phyloP scores from a whole-genome alignment of 2,329 filamentous ascomycete species.

The Alternaria angustiovoidea region DNA sequence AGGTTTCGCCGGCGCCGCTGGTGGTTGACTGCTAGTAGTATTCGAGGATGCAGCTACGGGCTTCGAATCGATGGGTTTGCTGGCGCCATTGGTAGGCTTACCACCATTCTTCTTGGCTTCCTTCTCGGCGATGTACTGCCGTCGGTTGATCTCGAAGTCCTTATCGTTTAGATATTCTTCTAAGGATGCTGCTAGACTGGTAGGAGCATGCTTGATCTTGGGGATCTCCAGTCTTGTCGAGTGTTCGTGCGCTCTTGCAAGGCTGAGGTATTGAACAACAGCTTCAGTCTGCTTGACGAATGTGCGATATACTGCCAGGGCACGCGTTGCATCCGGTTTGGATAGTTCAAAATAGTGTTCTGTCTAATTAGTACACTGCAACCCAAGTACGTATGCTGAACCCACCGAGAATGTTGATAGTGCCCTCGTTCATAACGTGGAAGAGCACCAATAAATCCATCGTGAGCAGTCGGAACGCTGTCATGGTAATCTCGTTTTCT shows the following conservation, averaged over 20 bases:
- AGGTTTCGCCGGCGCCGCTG: conserved; percentile 29
- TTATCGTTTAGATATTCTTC: conserved; percentile 95
- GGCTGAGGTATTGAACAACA: conserved; percentile 87
- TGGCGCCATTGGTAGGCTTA: conserved; percentile 49
- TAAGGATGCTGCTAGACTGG: conserved; percentile 85
- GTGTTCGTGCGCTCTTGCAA: conserved; percentile 89
- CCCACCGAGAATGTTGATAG: conserved; percentile 94
- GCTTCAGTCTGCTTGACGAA: conserved; percentile 93
- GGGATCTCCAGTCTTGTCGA: conserved; percentile 93
- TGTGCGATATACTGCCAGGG: conserved; percentile 88
- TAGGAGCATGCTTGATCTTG: conserved; percentile 95
- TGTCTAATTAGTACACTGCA: conserved; percentile 50
- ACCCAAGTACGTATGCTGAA: background rate
- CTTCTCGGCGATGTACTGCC: conserved; percentile 90
- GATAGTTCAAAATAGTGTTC: conserved; percentile 99
- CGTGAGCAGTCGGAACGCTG: conserved; percentile 89
- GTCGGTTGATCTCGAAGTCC: conserved; percentile 91
- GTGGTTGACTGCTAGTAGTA: conserved; percentile 34
- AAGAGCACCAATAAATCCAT: conserved; percentile 89
- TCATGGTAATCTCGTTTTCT: conserved; percentile 96
- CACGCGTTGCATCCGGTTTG: conserved; percentile 87
- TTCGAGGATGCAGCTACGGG: conserved; percentile 36
- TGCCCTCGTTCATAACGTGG: conserved; percentile 93
- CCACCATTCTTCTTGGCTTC: conserved; percentile 70
- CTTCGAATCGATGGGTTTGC: conserved; percentile 49